Conservation (phyloP, 441 rosid genomes). For the Rhodomyrtus psidioides region DNA sequence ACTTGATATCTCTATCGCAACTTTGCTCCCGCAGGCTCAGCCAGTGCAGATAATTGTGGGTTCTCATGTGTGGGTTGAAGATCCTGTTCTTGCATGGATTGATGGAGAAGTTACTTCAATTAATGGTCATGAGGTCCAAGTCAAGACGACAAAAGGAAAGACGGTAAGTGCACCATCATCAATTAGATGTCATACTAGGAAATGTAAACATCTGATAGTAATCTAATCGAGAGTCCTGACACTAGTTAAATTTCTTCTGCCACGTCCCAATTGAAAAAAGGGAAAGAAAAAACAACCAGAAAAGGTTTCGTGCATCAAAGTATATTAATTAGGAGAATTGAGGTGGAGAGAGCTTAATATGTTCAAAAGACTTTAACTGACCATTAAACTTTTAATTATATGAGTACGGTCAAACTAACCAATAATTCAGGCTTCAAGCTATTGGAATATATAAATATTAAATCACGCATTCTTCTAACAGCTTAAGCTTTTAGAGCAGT, state of each 20-base stretch:
- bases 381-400: neutral
- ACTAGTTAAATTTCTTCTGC: neutral
- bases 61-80: constrained; percentile 99
- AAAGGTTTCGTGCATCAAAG: neutral
- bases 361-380: neutral
- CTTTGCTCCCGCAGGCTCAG: constrained; percentile 40
- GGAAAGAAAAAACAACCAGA: neutral
- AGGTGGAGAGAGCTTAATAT: neutral
- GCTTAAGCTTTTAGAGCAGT: too few species aligned
- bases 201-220: neutral
- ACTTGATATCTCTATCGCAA: neutral
- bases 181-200: neutral
- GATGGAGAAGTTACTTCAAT: constrained; percentile 91
- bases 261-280: neutral
- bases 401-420: neutral
- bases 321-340: neutral
- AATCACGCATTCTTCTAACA: too few species aligned
- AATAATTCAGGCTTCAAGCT: neutral
- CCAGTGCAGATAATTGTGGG: constrained; percentile 92
- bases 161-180: constrained; percentile 38
- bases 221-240: neutral
- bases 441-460: too few species aligned
- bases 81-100: constrained; percentile 79
- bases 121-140: constrained; percentile 71
- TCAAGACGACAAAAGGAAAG: constrained; percentile 52